phyloP scores from a whole-genome alignment of 192 early-diverging fungal genomes.

The Umbelopsis ramanniana region DNA sequence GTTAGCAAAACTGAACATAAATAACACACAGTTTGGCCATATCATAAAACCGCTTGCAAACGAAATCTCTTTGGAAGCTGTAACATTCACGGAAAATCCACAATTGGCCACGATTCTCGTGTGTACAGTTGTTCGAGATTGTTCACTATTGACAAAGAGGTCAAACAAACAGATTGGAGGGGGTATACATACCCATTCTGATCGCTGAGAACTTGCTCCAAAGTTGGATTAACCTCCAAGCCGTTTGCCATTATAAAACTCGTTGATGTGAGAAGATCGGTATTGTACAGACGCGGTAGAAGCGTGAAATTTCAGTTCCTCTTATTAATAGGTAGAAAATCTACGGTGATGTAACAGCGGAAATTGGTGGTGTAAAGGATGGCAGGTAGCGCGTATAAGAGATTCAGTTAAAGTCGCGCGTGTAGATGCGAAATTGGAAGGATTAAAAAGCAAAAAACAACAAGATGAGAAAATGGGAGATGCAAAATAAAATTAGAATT shows the following conservation, averaged over 20 bases:
- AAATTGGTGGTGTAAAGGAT: background rate
- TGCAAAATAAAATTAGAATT: slow-evolving; percentile 29
- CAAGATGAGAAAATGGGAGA: slow-evolving; percentile 7
- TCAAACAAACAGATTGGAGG: background rate
- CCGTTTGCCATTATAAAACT: slow-evolving; percentile 18
- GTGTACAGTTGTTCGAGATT: background rate
- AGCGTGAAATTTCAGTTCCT: slow-evolving; percentile 13
- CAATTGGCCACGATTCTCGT: background rate
- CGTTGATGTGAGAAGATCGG: slow-evolving; percentile 16
- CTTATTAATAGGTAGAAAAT: slow-evolving; percentile 3
- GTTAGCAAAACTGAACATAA: background rate
- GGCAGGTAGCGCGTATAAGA: background rate
- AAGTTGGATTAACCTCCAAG: slow-evolving; percentile 12
- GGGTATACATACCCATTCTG: slow-evolving; percentile 24
- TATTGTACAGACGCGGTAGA: slow-evolving; percentile 19
- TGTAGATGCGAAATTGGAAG: slow-evolving; percentile 1
- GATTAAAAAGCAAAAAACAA: background rate
- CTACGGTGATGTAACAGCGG: background rate
- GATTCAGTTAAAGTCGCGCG: slow-evolving; percentile 18
- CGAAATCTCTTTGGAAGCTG: background rate
- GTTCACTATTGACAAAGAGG: background rate
- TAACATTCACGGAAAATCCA: background rate
- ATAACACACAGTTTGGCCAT: background rate
- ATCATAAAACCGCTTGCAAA: background rate
- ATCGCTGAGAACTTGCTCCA: slow-evolving; percentile 19